Evolutionary conservation across 2,329 filamentous ascomycete genomes (phyloP).

Genomic region (Pyrenophora tritici-repentis): DNA sequence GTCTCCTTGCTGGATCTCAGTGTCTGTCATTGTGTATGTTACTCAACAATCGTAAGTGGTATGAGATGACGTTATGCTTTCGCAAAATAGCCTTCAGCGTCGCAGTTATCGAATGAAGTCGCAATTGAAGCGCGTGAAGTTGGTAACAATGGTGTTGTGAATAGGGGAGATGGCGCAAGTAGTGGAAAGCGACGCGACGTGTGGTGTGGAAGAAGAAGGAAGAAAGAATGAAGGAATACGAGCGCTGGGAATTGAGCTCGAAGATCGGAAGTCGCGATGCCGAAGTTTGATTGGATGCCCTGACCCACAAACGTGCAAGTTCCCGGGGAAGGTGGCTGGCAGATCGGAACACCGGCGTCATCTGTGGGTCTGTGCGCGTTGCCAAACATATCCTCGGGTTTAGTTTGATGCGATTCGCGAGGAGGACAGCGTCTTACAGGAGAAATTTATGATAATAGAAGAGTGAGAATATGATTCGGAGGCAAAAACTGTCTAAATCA

Average conservation of each 20-base stretch:
- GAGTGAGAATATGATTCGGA: no score
- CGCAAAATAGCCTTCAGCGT: constrained; percentile 23
- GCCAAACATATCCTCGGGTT: constrained; percentile 8
- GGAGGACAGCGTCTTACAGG: not conserved
- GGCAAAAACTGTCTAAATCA: no score
- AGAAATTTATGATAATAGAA: no score
- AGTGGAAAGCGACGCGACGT: constrained; percentile 21
- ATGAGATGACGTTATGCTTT: constrained; percentile 40
- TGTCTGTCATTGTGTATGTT: constrained; percentile 41
- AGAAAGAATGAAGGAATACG: constrained; percentile 26
- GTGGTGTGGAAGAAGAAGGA: constrained; percentile 28
- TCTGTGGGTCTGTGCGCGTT: constrained; percentile 18
- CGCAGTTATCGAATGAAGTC: constrained; percentile 20
- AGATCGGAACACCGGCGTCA: constrained; percentile 36
- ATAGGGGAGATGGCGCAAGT: constrained; percentile 30
- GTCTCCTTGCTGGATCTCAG: constrained; percentile 44
- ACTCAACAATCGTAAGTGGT: constrained; percentile 18
- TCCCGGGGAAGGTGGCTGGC: constrained; percentile 22
- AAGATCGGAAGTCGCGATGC: constrained; percentile 40
- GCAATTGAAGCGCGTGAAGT: constrained; percentile 34
- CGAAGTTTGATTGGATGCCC: constrained; percentile 30
- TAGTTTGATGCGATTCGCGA: not conserved
- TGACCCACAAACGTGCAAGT: constrained; percentile 8
- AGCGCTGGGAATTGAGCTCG: constrained; percentile 29
- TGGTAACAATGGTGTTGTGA: constrained; percentile 20